Evolutionary conservation across 257 asterid genomes (phyloP), one percentile per base, ranked within the genome.

Genomic region (Gardenia jasminoides): DNA sequence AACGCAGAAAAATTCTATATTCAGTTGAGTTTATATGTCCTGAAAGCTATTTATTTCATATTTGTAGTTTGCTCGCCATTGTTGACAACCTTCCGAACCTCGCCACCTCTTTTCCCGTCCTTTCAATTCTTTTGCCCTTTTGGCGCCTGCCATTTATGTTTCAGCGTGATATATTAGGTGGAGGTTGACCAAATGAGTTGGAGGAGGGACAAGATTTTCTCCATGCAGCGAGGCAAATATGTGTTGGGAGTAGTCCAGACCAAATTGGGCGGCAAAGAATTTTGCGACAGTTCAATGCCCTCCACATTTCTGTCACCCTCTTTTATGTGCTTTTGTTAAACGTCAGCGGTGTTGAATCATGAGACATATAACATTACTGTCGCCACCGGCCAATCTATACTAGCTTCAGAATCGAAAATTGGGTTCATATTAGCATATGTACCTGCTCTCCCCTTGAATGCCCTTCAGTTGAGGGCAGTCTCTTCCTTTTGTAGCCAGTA

Each of bases 381-480:
- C 78, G 75, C 36, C 33, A 80, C 89, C 86, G 85, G 48, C 87
- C 83, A 48, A 78, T 65, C 58, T 65, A 73, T 59, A 74, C 24
- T 76, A 66, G 86, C 83, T 79, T 68, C 82, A 81, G 75, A 75
- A 76, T 78, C 33, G 67, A 26, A 54, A 69, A 17, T 10, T 78
- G 74, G 77, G 85, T 80, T 33, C n/a, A 46, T 50, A 75, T 47
- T 52, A 47, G 20, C 64, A 28, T 47, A 54, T 61, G 72, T 15
- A 68, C 47, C 77, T 74, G 78, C 84, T 62, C 76, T 76, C 64
- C 65, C 76, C 43, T 78, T 36, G 61, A 75, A 76, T 79, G 77
- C 92, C 85, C 74, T 69, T 44, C 33, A 17, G 70, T 54, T 43
- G 30, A 85, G 70, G 85, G 80, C 79, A 85, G 72, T 82, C 76